Evolutionary conservation across 495 filamentous ascomycete genomes (phyloP).

Genomic region (Astrothelium subdiscretum): DNA sequence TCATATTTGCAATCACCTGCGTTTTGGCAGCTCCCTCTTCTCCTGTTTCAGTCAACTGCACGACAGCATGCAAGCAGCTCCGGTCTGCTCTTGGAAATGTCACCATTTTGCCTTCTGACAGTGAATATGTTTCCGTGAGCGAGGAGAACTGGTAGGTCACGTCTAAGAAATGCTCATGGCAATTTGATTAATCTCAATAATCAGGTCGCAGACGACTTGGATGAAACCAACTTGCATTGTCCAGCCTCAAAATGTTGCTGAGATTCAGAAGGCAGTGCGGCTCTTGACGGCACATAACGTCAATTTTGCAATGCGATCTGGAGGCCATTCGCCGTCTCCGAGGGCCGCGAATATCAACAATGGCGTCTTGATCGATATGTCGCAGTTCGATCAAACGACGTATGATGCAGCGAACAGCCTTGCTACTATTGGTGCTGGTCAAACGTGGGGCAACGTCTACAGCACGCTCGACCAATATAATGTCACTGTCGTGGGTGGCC

Average conservation of each 20-base stretch:
- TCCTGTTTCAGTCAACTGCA: neutral
- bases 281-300: neutral
- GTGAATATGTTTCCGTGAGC: neutral
- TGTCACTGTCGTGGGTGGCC: constrained; percentile 17
- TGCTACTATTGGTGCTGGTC: constrained; percentile 15
- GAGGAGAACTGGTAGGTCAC: neutral
- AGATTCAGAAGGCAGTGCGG: neutral
- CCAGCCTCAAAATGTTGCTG: neutral
- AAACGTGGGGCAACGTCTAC: constrained; percentile 22
- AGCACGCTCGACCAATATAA: constrained; percentile 4
- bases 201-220: neutral
- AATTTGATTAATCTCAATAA: neutral
- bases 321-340: neutral
- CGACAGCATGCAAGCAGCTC: neutral
- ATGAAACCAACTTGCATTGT: neutral
- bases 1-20: neutral
- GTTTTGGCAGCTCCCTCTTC: neutral
- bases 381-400: constrained; percentile 32
- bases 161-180: neutral
- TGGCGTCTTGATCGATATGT: constrained; percentile 33
- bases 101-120: neutral
- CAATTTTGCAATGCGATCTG: neutral
- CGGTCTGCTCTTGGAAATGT: neutral
- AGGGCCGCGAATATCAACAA: neutral
- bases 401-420: constrained; percentile 31